Conservation (phyloP, 2,329 filamentous ascomycete genomes). For the Fusarium penzigii region DNA sequence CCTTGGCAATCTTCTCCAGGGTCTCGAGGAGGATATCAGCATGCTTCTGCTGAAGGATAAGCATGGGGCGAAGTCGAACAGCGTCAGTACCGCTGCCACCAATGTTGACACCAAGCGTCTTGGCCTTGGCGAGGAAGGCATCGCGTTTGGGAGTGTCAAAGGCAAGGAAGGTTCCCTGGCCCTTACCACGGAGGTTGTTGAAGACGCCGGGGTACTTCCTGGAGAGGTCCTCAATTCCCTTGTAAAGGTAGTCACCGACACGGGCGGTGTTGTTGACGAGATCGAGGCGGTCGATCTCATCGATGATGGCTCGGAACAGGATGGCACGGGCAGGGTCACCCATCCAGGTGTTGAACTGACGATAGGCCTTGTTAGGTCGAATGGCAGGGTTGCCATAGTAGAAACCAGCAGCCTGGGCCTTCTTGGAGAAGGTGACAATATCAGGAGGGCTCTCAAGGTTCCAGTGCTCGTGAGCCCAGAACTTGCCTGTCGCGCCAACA, state of each 20-base stretch:
- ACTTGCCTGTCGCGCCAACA: conserved; percentile 87
- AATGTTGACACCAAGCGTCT: conserved; percentile 81
- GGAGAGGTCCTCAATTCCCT: conserved; percentile 66
- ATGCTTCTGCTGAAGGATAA: conserved; percentile 90
- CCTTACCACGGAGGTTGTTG: conserved; percentile 81
- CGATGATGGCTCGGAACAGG: conserved; percentile 82
- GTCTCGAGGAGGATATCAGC: conserved; percentile 80
- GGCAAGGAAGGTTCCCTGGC: conserved; percentile 88
- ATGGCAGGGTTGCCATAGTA: conserved; percentile 82
- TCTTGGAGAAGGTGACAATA: conserved; percentile 95
- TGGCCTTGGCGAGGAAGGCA: conserved; percentile 75
- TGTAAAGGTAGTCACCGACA: conserved; percentile 78
- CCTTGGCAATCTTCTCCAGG: conserved; percentile 71
- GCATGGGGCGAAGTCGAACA: conserved; percentile 82
- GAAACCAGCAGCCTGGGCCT: conserved; percentile 91
- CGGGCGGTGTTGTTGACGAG: conserved; percentile 78
- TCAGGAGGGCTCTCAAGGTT: conserved; percentile 76
- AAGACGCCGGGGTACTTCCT: conserved; percentile 75
- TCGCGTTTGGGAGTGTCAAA: conserved; percentile 84
- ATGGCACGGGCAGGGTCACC: conserved; percentile 84
- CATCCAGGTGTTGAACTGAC: conserved; percentile 98
- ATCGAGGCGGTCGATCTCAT: conserved; percentile 74
- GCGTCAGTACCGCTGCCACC: conserved; percentile 77
- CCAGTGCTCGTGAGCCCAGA: conserved; percentile 98
- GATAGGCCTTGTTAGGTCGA: conserved; percentile 88